These are phyloP conservation scores for Tagetes patula DNA, from an alignment of 129 eudicot genomes.

Conservation along the genomic window DNA sequence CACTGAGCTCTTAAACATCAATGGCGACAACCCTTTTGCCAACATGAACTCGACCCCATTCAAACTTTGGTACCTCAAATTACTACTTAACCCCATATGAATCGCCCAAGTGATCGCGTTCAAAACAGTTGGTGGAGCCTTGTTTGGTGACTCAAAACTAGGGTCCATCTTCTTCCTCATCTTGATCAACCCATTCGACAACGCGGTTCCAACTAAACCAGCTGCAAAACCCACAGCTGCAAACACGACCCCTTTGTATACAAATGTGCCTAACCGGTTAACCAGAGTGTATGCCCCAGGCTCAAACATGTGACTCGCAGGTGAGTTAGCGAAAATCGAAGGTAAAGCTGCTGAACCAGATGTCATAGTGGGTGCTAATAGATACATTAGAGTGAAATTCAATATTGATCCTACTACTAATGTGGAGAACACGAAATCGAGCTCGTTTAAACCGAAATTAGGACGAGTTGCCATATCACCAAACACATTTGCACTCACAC, in stretches of 20 bases:
- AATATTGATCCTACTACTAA: conserved; percentile 81
- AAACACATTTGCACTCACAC: conserved; percentile 51
- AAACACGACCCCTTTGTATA: conserved; percentile 70
- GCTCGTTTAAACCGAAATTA: conserved; percentile 87
- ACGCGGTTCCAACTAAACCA: conserved; percentile 82
- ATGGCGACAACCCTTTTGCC: conserved; percentile 48
- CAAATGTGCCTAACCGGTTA: conserved; percentile 66
- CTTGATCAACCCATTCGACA: conserved; percentile 69
- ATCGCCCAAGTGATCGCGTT: conserved; percentile 81
- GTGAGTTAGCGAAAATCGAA: conserved; percentile 59
- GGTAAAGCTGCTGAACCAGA: conserved; percentile 52
- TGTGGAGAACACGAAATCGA: conserved; percentile 87
- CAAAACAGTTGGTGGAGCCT: conserved; percentile 77
- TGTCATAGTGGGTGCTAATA: conserved; percentile 68
- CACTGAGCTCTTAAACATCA: conserved; percentile 57
- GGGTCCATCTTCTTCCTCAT: conserved; percentile 92
- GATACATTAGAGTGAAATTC: conserved; percentile 77
- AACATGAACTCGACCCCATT: conserved; percentile 72
- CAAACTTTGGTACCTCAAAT: conserved; percentile 78
- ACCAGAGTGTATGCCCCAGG: conserved; percentile 59
- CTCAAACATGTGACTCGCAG: conserved; percentile 89
- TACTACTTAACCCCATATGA: conserved; percentile 84
- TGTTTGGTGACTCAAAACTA: conserved; percentile 75
- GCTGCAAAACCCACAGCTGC: conserved; percentile 88
- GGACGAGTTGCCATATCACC: conserved; percentile 97